Percentiles rank a stretch among this genome's conserved stretches.
phyloP scores from a whole-genome alignment of 75 land plant species.

The Isoetes taiwanensis region DNA sequence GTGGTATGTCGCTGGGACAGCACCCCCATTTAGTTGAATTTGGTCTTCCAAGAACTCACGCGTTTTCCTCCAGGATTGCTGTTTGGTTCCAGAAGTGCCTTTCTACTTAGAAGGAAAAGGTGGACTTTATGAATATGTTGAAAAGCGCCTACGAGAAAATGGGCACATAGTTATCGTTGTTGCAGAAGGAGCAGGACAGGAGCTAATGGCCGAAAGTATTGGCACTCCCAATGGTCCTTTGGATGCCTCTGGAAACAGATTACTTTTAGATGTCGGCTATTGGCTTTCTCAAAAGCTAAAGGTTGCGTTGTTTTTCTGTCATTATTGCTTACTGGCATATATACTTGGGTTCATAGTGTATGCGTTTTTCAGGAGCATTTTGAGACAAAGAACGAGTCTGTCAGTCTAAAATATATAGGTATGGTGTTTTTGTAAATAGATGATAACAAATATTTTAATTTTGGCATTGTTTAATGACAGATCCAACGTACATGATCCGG shows the following conservation, averaged over 20 bases:
- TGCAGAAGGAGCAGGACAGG: slow-evolving; percentile 91
- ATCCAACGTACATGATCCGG: slow-evolving; percentile 94
- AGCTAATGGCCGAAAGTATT: slow-evolving; percentile 46
- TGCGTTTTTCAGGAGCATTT: slow-evolving; percentile 42
- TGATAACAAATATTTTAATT: too few relatives aligned
- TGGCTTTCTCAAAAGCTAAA: slow-evolving; percentile 65
- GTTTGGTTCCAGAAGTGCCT: slow-evolving; percentile 84
- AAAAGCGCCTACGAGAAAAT: slow-evolving; percentile 50
- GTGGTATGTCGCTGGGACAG: slow-evolving; percentile 70
- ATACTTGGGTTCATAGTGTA: background rate
- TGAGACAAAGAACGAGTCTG: slow-evolving; percentile 22
- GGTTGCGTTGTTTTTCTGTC: slow-evolving; percentile 18
- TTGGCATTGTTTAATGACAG: slow-evolving; percentile 28
- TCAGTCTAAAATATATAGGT: slow-evolving; percentile 71
- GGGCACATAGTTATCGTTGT: slow-evolving; percentile 79
- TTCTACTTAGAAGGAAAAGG: slow-evolving; percentile 71
- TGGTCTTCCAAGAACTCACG: too few relatives aligned
- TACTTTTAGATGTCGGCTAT: slow-evolving; percentile 58
- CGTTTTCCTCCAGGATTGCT: slow-evolving; percentile 78
- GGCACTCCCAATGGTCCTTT: slow-evolving; percentile 16
- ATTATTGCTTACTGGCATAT: background rate
- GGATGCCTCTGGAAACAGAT: slow-evolving; percentile 75
- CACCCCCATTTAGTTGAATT: too few relatives aligned
- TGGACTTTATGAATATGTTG: slow-evolving; percentile 64
- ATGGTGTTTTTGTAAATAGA: too few relatives aligned